Conservation (phyloP, 208 protist genomes). For the Wallacemonas sp. region DNA sequence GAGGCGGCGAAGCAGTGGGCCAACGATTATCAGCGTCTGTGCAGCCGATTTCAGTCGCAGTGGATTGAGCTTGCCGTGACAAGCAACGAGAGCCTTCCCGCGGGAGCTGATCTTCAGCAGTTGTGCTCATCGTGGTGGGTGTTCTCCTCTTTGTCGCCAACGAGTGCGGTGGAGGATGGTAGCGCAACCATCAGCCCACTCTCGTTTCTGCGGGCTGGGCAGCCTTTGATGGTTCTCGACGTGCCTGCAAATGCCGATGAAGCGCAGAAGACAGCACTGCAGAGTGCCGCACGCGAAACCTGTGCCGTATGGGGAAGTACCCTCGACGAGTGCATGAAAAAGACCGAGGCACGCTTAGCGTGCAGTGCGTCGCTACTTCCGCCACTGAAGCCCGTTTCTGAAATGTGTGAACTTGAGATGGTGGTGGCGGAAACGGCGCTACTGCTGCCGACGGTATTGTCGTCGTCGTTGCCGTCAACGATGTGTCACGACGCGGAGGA, state of each 20-base stretch:
- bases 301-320: not conserved
- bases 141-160: not conserved
- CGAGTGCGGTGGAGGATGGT: not conserved
- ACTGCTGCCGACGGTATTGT: too few species aligned
- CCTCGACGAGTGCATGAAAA: not conserved
- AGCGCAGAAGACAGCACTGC: constrained; percentile 2
- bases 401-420: not conserved
- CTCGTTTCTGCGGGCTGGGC: not conserved
- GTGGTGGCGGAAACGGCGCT: not conserved
- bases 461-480: too few species aligned
- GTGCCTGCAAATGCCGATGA: not conserved
- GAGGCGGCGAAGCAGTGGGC: not conserved
- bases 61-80: not conserved
- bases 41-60: not conserved
- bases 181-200: not conserved
- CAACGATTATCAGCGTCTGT: not conserved
- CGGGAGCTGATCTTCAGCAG: not conserved
- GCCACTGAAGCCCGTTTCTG: not conserved
- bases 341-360: not conserved
- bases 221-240: not conserved
- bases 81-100: not conserved
- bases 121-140: constrained; percentile 15
- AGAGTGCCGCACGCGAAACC: constrained; percentile 2
- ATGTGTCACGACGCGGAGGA: not conserved
- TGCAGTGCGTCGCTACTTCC: not conserved